These are phyloP conservation scores for Penicillium argentinense DNA, from an alignment of 495 filamentous ascomycete genomes.

Conservation along the genomic window DNA sequence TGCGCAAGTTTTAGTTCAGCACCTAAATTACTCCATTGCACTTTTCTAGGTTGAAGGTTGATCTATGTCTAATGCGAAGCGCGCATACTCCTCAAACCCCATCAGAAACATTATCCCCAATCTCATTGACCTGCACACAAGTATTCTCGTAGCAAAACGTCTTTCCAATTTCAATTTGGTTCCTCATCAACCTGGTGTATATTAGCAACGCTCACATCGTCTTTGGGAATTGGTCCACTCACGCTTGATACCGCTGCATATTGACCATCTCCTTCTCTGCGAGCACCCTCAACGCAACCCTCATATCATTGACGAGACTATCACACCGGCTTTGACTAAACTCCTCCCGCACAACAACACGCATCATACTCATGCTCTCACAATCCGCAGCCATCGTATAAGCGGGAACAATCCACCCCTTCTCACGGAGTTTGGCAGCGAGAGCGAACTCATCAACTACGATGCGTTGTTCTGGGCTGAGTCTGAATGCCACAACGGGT, in stretches of 20 bases:
- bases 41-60: no score
- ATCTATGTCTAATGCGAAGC: no score
- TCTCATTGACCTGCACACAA: neutral
- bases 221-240: slow-evolving; percentile 20
- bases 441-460: slow-evolving; percentile 79
- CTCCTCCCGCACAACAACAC: slow-evolving; percentile 86
- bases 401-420: slow-evolving; percentile 86
- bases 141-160: neutral
- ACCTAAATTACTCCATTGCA: no score
- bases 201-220: neutral
- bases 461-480: slow-evolving; percentile 54
- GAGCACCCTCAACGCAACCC: slow-evolving; percentile 61
- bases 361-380: slow-evolving; percentile 74
- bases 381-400: slow-evolving; percentile 91
- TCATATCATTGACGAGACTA: slow-evolving; percentile 67
- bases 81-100: no score
- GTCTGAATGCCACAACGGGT: slow-evolving; percentile 82
- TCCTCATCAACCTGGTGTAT: neutral
- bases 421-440: slow-evolving; percentile 73
- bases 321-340: slow-evolving; percentile 75
- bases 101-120: neutral
- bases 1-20: no score
- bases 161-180: neutral
- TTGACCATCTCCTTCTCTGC: slow-evolving; percentile 66
- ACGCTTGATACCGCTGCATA: slow-evolving; percentile 53